Conservation (phyloP, 768 basidiomycete genomes). For the Trametes cingulata region DNA sequence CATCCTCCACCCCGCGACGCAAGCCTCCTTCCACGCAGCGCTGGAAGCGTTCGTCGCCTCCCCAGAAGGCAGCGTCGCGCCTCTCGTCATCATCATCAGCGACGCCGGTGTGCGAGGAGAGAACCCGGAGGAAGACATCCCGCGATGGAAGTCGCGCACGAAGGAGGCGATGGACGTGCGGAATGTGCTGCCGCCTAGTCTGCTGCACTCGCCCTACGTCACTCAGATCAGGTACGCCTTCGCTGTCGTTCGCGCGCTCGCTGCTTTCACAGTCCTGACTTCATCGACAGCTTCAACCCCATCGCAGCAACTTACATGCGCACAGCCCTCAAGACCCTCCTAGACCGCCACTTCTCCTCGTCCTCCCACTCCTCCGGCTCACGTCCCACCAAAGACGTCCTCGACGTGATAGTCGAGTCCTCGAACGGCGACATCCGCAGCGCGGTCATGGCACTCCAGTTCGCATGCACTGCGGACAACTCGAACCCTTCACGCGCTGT, state of each 20-base stretch:
- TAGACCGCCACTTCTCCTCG: slow-evolving; percentile 48
- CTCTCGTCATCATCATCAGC: slow-evolving; percentile 81
- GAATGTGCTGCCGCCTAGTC: slow-evolving; percentile 65
- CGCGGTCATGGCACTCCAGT: slow-evolving; percentile 92
- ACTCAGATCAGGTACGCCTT: slow-evolving; percentile 80
- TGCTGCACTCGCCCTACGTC: slow-evolving; percentile 73
- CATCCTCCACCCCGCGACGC: slow-evolving; percentile 71
- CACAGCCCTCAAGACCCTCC: slow-evolving; percentile 69
- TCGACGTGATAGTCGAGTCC: slow-evolving; percentile 77
- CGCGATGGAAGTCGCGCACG: slow-evolving; percentile 44
- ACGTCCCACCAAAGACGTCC: slow-evolving; percentile 59
- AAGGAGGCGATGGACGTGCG: slow-evolving; percentile 66
- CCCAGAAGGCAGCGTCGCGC: slow-evolving; percentile 39
- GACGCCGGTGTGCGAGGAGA: slow-evolving; percentile 82
- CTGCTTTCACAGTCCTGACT: neutral
- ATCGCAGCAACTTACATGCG: slow-evolving; percentile 85
- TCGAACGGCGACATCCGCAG: slow-evolving; percentile 91
- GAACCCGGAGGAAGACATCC: slow-evolving; percentile 44
- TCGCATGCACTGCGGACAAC: slow-evolving; percentile 60
- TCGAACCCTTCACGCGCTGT: neutral
- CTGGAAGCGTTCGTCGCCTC: slow-evolving; percentile 55
- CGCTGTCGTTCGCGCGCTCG: no score
- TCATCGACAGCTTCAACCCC: slow-evolving; percentile 65
- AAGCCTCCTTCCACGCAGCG: slow-evolving; percentile 69
- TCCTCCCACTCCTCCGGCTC: slow-evolving; percentile 25